A percentile compares a stretch with the other conserved stretches of the same genome.
phyloP scores from a whole-genome alignment of 2,329 filamentous ascomycete genomes.

The Ambrosiella cleistominuta region DNA sequence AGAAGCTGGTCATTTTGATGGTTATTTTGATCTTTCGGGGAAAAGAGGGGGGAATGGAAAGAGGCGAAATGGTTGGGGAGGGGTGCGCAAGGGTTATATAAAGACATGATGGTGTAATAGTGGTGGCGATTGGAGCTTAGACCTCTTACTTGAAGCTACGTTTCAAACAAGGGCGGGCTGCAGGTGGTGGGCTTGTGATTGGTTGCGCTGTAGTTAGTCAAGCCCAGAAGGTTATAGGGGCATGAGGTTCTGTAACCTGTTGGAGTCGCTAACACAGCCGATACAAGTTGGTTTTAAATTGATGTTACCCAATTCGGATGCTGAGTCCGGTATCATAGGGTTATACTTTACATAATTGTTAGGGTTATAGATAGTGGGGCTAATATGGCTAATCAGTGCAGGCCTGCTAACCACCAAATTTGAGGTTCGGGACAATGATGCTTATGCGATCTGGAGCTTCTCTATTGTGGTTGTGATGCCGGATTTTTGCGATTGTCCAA shows the following conservation, averaged over 20 bases:
- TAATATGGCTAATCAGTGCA: constrained; percentile 1
- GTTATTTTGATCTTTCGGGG: constrained; percentile 35
- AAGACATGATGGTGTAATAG: not conserved
- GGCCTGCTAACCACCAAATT: not conserved
- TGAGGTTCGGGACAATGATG: not conserved
- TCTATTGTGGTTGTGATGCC: too few relatives aligned
- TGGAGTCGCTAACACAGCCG: not conserved
- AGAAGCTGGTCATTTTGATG: constrained; percentile 26
- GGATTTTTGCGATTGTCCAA: too few relatives aligned
- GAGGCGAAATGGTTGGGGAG: constrained; percentile 8
- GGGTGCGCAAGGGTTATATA: not conserved
- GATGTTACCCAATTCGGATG: too few relatives aligned
- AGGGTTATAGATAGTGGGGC: not conserved
- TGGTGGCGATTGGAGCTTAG: constrained; percentile 2
- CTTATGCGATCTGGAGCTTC: not conserved
- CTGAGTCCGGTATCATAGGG: too few relatives aligned
- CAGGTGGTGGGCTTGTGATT: not conserved
- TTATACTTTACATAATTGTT: too few relatives aligned
- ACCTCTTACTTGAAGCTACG: constrained; percentile 11
- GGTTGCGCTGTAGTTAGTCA: not conserved
- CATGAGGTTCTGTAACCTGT: not conserved
- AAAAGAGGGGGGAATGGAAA: not conserved
- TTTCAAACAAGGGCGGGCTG: constrained; percentile 3
- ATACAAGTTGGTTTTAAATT: too few relatives aligned
- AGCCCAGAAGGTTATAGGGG: not conserved